phyloP scores from a whole-genome alignment of 352 stramenopile species.

The Blastocystis sp. region DNA sequence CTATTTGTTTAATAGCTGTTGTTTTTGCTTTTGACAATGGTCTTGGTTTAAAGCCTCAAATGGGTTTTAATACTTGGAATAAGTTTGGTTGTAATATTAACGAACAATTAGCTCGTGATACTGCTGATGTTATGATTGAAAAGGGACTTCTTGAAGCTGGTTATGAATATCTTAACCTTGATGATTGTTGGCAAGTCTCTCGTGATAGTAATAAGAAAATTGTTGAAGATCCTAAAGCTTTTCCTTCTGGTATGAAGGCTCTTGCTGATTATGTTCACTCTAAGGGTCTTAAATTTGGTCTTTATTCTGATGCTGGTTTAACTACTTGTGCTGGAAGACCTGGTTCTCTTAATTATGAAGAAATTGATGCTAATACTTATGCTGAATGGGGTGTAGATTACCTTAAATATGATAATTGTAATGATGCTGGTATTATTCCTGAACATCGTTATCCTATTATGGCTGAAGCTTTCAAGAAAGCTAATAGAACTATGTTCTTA shows the following conservation, averaged over 20 bases:
- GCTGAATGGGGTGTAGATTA: conserved; percentile 42
- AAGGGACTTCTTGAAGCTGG: conserved; percentile 37
- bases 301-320: conserved; percentile 41
- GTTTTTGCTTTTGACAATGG: too few species aligned
- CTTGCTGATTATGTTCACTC: conserved; percentile 42
- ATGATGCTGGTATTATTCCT: conserved; percentile 29
- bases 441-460: conserved; percentile 38
- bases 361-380: conserved; percentile 46
- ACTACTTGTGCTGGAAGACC: conserved; percentile 43
- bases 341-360: conserved; percentile 42
- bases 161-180: conserved; percentile 40
- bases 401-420: conserved; percentile 44
- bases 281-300: conserved; percentile 42
- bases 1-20: too few species aligned
- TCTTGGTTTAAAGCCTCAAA: conserved; percentile 32
- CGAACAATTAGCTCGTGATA: conserved; percentile 40
- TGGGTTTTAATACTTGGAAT: conserved; percentile 44
- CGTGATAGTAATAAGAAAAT: conserved; percentile 37
- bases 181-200: conserved; percentile 41
- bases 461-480: conserved; percentile 37
- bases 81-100: conserved; percentile 41
- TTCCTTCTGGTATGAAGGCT: conserved; percentile 43
- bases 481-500: conserved; percentile 38
- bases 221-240: conserved; percentile 38
- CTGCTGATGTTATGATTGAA: conserved; percentile 38